Evolutionary conservation across 192 early-diverging fungal species (phyloP).

Genomic region (Neocallimastix lanati): DNA sequence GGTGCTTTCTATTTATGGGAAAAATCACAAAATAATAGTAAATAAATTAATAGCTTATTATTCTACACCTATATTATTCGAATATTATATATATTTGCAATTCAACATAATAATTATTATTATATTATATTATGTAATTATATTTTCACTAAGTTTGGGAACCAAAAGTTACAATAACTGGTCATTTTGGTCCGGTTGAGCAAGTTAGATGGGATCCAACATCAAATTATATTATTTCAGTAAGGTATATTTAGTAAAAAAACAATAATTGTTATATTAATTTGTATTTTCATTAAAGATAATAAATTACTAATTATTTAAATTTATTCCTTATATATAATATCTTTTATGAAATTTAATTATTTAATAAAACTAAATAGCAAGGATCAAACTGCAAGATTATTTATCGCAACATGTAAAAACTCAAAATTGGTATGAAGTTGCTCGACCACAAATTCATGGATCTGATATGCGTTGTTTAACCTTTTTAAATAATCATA

Average conservation of each 20-base stretch:
- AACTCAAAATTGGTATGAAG: slow-evolving; percentile 62
- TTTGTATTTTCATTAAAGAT: no score
- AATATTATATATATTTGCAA: slow-evolving; percentile 11
- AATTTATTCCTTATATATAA: no score
- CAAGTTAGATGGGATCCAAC: slow-evolving; percentile 65
- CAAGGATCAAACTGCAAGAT: slow-evolving; percentile 72
- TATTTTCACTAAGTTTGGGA: slow-evolving; percentile 28
- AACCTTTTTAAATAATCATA: slow-evolving; percentile 49
- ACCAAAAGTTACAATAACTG: slow-evolving; percentile 50
- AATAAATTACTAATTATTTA: neutral
- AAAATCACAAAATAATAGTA: slow-evolving; percentile 3
- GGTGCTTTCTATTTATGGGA: slow-evolving; percentile 78
- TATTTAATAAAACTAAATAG: slow-evolving; percentile 7
- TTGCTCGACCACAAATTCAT: slow-evolving; percentile 86
- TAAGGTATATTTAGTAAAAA: slow-evolving; percentile 22
- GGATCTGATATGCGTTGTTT: slow-evolving; percentile 84
- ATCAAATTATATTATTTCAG: slow-evolving; percentile 51
- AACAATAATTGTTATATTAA: neutral
- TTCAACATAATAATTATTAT: neutral
- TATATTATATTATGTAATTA: slow-evolving; percentile 5
- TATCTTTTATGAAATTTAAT: no score
- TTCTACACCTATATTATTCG: no score
- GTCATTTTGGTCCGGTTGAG: slow-evolving; percentile 65
- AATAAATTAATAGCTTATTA: no score
- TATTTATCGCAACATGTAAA: slow-evolving; percentile 40